Conservation (phyloP, 306 rosid species). For the Morella rubra region DNA sequence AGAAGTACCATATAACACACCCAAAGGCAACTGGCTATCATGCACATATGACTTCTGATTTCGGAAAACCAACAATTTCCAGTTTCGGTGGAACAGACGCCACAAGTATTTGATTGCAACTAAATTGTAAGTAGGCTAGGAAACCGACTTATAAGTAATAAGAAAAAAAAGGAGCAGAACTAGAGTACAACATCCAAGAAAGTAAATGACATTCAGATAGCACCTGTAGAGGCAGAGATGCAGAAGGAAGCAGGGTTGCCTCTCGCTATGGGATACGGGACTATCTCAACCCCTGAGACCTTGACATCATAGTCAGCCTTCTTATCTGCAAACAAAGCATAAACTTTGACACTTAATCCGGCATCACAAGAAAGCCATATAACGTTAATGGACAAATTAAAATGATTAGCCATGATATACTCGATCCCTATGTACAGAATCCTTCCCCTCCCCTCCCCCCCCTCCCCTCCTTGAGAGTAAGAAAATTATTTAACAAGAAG, state of each 20-base stretch:
- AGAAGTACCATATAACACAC: not conserved
- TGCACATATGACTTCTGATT: not conserved
- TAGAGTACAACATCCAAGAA: not conserved
- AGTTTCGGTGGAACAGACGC: not conserved
- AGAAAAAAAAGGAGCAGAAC: no score
- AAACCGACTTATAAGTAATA: no score
- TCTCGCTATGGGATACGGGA: slow-evolving; percentile 67
- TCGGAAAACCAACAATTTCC: not conserved
- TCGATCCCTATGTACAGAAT: no score
- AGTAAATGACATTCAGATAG: not conserved
- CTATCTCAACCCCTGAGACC: slow-evolving; percentile 68
- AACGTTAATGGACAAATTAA: not conserved
- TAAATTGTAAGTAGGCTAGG: not conserved
- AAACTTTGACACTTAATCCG: not conserved
- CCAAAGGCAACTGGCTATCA: not conserved
- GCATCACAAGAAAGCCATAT: not conserved
- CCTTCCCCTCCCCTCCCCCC: no score
- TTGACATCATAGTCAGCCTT: slow-evolving; percentile 56
- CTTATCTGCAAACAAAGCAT: slow-evolving; percentile 49
- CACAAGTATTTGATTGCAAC: not conserved
- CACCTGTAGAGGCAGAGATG: slow-evolving; percentile 78
- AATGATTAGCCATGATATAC: not conserved
- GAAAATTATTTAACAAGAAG: no score
- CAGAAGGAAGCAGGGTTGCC: slow-evolving; percentile 79
- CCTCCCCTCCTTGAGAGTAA: no score